A percentile compares a stretch with the other conserved stretches of the same genome.
phyloP scores from a whole-genome alignment of 2,329 filamentous ascomycete genomes.

The Penicillium psychrosexuale region DNA sequence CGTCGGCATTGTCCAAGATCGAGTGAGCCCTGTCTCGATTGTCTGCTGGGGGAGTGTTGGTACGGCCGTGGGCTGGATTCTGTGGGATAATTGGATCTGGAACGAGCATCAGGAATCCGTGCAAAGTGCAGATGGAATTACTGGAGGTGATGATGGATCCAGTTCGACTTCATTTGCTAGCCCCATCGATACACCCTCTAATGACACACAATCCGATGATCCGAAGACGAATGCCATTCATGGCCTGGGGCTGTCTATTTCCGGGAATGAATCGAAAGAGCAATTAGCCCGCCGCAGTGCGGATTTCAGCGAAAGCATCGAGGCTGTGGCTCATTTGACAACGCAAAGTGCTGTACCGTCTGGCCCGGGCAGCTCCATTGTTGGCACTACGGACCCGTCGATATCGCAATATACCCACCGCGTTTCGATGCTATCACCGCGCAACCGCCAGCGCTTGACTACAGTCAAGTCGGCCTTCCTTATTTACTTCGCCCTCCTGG shows the following conservation, averaged over 20 bases:
- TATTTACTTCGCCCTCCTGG: conserved; percentile 89
- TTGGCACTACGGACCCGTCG: conserved; percentile 25
- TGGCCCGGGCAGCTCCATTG: conserved; percentile 15
- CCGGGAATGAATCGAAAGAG: conserved; percentile 35
- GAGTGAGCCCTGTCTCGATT: conserved; percentile 84
- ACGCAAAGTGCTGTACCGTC: conserved; percentile 19
- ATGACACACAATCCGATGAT: conserved; percentile 26
- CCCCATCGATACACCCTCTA: conserved; percentile 29
- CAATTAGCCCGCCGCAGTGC: conserved; percentile 30
- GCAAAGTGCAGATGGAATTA: conserved; percentile 25
- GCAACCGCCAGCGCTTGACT: conserved; percentile 64
- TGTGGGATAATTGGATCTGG: conserved; percentile 90
- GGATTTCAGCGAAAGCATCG: conserved; percentile 45
- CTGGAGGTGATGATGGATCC: conserved; percentile 40
- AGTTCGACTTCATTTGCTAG: conserved; percentile 40
- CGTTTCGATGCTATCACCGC: conserved; percentile 46
- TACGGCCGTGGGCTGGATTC: conserved; percentile 80
- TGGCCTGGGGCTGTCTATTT: conserved; percentile 45
- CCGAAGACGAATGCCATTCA: conserved; percentile 35
- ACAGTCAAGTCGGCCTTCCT: conserved; percentile 90
- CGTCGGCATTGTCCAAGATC: conserved; percentile 79
- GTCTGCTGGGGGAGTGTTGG: conserved; percentile 79
- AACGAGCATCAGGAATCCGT: conserved; percentile 56
- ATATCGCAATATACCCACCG: conserved; percentile 25
- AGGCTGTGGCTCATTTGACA: conserved; percentile 43